phyloP scores from a whole-genome alignment of 202 grass and related monocot genomes.

The Zoysia matrella region DNA sequence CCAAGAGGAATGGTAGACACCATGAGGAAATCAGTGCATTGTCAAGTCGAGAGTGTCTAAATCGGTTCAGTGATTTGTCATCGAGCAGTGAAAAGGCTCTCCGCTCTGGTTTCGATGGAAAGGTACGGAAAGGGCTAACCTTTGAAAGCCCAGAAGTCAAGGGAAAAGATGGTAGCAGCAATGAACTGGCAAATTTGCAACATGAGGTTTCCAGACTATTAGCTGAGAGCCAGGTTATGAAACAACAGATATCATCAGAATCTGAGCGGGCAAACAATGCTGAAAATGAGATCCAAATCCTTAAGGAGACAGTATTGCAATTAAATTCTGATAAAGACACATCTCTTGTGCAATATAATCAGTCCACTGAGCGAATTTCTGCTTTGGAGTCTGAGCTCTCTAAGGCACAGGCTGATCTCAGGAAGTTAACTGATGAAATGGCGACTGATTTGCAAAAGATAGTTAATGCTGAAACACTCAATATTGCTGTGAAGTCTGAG shows the following conservation, averaged over 20 bases:
- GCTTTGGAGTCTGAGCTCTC: constrained; percentile 68
- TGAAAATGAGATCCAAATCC: constrained; percentile 67
- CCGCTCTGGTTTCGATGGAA: constrained; percentile 59
- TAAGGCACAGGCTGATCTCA: constrained; percentile 59
- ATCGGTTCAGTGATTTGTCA: constrained; percentile 74
- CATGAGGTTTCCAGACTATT: constrained; percentile 72
- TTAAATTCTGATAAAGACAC: constrained; percentile 74
- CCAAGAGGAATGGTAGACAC: constrained; percentile 68
- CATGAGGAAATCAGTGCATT: constrained; percentile 54
- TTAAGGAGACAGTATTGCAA: constrained; percentile 62
- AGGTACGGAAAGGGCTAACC: constrained; percentile 65
- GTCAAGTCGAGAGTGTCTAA: constrained; percentile 62
- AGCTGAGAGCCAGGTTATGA: constrained; percentile 70
- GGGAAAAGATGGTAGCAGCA: constrained; percentile 51
- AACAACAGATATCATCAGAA: constrained; percentile 73
- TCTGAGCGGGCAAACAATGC: constrained; percentile 73
- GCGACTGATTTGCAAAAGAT: constrained; percentile 62
- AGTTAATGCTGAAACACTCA: constrained; percentile 67
- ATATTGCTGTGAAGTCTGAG: constrained; percentile 57
- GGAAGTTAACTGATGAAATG: constrained; percentile 75
- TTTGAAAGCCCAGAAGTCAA: constrained; percentile 75
- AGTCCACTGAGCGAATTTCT: constrained; percentile 59
- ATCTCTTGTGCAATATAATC: constrained; percentile 61
- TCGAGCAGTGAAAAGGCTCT: constrained; percentile 51
- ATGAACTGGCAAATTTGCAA: constrained; percentile 60